Conservation (phyloP, 2,329 filamentous ascomycete species). For the Cytospora leucostoma region DNA sequence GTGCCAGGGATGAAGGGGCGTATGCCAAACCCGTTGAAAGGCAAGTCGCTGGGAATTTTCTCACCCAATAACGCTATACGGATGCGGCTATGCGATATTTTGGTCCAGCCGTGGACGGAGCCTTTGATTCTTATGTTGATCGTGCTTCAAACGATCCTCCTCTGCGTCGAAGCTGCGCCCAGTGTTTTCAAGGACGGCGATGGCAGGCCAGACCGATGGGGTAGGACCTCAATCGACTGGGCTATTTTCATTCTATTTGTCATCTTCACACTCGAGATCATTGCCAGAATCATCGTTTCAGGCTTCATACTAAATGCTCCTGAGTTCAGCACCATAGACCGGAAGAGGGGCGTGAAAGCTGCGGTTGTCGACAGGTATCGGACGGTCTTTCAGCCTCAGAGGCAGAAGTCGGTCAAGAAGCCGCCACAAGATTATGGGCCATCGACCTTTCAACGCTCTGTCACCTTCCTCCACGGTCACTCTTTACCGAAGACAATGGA, state of each 20-base stretch:
- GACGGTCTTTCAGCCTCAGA: conserved; percentile 78
- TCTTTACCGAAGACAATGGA: conserved; percentile 62
- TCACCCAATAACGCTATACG: conserved; percentile 75
- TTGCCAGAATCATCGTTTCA: conserved; percentile 85
- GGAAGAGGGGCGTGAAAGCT: conserved; percentile 71
- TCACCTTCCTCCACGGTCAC: conserved; percentile 72
- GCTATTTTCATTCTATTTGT: conserved; percentile 80
- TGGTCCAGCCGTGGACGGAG: conserved; percentile 86
- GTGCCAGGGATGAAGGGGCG: conserved; percentile 34
- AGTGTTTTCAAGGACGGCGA: conserved; percentile 67
- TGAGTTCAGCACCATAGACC: conserved; percentile 89
- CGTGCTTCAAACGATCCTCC: conserved; percentile 81
- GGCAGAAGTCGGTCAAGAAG: conserved; percentile 66
- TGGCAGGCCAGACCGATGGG: conserved; percentile 65
- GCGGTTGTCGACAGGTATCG: conserved; percentile 76
- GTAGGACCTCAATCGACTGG: conserved; percentile 71
- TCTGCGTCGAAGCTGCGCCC: conserved; percentile 78
- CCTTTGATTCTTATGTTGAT: conserved; percentile 86
- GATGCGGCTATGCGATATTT: conserved; percentile 73
- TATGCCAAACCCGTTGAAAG: conserved; percentile 76
- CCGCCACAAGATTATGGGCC: conserved; percentile 52
- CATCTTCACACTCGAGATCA: conserved; percentile 85
- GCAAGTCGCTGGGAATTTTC: conserved; percentile 84
- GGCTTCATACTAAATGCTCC: conserved; percentile 87
- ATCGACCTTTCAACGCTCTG: conserved; percentile 71